These are phyloP conservation scores for Bipolaris oryzae DNA, from an alignment of 2,329 filamentous ascomycete genomes.

Conservation along the genomic window DNA sequence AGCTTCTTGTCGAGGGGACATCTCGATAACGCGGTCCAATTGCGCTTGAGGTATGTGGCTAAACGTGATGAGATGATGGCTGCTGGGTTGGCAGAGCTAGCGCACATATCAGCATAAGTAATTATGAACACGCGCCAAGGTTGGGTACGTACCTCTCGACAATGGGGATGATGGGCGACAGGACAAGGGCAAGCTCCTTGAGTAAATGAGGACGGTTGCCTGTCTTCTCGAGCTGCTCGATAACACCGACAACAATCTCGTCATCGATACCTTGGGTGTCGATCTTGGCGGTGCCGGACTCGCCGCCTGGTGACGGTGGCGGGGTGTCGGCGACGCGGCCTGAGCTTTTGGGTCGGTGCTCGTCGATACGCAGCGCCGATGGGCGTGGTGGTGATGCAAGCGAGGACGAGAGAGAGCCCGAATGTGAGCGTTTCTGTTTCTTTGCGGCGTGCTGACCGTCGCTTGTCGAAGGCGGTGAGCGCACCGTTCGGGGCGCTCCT, in stretches of 20 bases:
- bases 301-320: conserved; percentile 71
- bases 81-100: conserved; percentile 90
- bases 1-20: conserved; percentile 94
- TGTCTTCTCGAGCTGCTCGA: conserved; percentile 85
- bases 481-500: conserved; percentile 55
- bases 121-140: conserved; percentile 13
- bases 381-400: conserved; percentile 55
- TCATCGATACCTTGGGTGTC: conserved; percentile 88
- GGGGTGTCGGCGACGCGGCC: conserved; percentile 69
- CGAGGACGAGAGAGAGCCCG: conserved; percentile 49
- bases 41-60: conserved; percentile 85
- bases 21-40: conserved; percentile 75
- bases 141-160: conserved; percentile 81
- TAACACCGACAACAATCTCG: conserved; percentile 90
- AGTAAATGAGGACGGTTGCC: conserved; percentile 92
- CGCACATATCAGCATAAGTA: conserved; percentile 45
- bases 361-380: conserved; percentile 55
- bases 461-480: conserved; percentile 62
- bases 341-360: conserved; percentile 53
- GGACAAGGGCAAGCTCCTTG: conserved; percentile 84
- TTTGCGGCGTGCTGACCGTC: conserved; percentile 64
- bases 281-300: conserved; percentile 62
- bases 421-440: conserved; percentile 78
- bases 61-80: conserved; percentile 94
- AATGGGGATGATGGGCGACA: conserved; percentile 76